Percentiles rank a stretch among this genome's conserved stretches.
These are phyloP conservation scores for Camelina sativa DNA, from an alignment of 345 rosid genomes.

Conservation along the genomic window DNA sequence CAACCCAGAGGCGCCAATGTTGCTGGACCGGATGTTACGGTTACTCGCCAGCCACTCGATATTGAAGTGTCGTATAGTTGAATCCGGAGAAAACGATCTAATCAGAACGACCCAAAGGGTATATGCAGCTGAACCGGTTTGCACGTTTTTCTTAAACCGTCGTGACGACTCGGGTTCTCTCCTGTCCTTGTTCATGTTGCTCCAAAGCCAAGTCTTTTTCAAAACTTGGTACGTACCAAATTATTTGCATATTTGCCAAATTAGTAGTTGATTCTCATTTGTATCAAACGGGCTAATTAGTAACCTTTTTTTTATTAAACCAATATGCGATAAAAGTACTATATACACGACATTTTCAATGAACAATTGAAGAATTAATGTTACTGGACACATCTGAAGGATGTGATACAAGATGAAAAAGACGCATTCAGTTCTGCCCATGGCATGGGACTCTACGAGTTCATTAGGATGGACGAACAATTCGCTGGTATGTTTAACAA, in stretches of 20 bases:
- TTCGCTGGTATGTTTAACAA: too few relatives aligned
- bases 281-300: too few relatives aligned
- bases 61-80: slow-evolving; percentile 5
- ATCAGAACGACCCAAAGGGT: neutral
- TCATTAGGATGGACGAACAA: too few relatives aligned
- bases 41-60: slow-evolving; percentile 46
- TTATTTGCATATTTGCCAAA: neutral
- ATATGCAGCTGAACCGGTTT: slow-evolving; percentile 37
- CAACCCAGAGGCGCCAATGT: slow-evolving; percentile 46
- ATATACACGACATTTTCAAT: too few relatives aligned
- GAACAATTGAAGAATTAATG: too few relatives aligned
- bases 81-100: neutral
- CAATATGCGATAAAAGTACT: too few relatives aligned
- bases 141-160: slow-evolving; percentile 32
- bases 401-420: too few relatives aligned
- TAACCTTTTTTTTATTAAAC: too few relatives aligned
- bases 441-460: too few relatives aligned
- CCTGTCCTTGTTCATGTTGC: slow-evolving; percentile 12
- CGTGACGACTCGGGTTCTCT: slow-evolving; percentile 20
- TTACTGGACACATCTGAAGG: too few relatives aligned
- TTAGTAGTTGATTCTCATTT: neutral
- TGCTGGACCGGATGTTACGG: slow-evolving; percentile 55
- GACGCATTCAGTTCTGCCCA: too few relatives aligned
- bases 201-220: slow-evolving; percentile 4
- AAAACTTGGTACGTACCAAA: slow-evolving; percentile 16